These are phyloP conservation scores for Populus euphratica DNA, from an alignment of 345 rosid species.

Conservation along the genomic window DNA sequence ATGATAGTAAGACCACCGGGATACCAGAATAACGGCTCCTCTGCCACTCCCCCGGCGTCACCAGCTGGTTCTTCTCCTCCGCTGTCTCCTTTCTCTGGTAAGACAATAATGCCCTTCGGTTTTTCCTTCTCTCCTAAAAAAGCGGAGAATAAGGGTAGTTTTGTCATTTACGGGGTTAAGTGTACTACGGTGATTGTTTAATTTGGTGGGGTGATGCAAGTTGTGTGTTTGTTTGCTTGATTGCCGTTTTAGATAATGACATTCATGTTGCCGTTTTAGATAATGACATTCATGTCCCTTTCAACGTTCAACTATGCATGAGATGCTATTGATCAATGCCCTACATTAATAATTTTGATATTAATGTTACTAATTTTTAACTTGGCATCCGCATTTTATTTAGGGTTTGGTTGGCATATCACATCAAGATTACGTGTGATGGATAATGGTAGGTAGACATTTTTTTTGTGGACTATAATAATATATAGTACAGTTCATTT, in stretches of 20 bases:
- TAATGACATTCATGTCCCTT: background rate
- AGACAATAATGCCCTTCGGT: constrained; percentile 14
- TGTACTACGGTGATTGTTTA: background rate
- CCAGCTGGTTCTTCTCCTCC: constrained; percentile 88
- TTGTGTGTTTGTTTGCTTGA: background rate
- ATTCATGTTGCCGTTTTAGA: background rate
- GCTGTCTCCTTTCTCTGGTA: constrained; percentile 85
- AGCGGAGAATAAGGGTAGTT: constrained; percentile 29
- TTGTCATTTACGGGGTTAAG: constrained; percentile 13
- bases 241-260: background rate
- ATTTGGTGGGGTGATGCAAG: background rate
- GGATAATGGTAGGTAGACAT: background rate
- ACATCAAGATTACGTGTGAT: background rate
- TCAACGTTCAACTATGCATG: constrained; percentile 1
- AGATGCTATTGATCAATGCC: background rate
- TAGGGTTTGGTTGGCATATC: background rate
- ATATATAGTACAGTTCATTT: background rate
- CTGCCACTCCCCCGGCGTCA: constrained; percentile 59
- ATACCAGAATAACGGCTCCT: constrained; percentile 42
- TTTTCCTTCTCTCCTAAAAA: background rate
- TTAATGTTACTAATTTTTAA: background rate
- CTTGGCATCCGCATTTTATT: background rate
- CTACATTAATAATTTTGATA: background rate
- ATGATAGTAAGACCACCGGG: constrained; percentile 91
- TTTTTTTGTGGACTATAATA: background rate